A percentile compares a stretch with the other conserved stretches of the same genome.
phyloP scores from a whole-genome alignment of 1,284 basidiomycete genomes.

The Leccinum huronense region DNA sequence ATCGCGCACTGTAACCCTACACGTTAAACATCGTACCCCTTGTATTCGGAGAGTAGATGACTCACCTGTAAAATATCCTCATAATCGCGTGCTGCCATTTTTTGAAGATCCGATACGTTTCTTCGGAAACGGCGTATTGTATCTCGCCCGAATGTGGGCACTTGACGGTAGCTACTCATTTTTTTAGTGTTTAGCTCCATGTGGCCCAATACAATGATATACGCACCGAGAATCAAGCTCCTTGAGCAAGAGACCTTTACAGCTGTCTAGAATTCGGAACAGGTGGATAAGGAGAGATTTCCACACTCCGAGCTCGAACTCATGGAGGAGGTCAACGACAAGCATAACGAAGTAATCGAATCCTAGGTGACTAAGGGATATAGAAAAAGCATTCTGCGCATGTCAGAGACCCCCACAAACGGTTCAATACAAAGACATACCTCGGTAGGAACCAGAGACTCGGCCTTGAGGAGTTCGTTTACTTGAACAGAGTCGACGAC shows the following conservation, averaged over 20 bases:
- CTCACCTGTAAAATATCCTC: background rate
- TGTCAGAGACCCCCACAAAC: background rate
- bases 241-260: background rate
- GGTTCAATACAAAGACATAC: background rate
- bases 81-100: constrained; percentile 1
- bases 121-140: background rate
- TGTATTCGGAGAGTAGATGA: background rate
- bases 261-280: background rate
- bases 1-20: background rate
- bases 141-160: background rate
- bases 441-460: background rate
- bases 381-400: background rate
- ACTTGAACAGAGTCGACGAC: background rate
- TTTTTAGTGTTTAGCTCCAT: background rate
- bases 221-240: background rate
- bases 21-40: background rate
- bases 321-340: background rate
- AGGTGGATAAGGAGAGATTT: background rate
- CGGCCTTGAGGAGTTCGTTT: background rate
- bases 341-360: background rate
- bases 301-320: background rate
- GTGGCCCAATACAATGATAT: background rate
- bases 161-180: background rate
- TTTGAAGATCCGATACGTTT: background rate
- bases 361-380: background rate